A percentile compares a stretch with the other conserved stretches of the same genome.
Evolutionary conservation across 2,329 filamentous ascomycete species (phyloP).

Genomic region (Penicillium concentricum): DNA sequence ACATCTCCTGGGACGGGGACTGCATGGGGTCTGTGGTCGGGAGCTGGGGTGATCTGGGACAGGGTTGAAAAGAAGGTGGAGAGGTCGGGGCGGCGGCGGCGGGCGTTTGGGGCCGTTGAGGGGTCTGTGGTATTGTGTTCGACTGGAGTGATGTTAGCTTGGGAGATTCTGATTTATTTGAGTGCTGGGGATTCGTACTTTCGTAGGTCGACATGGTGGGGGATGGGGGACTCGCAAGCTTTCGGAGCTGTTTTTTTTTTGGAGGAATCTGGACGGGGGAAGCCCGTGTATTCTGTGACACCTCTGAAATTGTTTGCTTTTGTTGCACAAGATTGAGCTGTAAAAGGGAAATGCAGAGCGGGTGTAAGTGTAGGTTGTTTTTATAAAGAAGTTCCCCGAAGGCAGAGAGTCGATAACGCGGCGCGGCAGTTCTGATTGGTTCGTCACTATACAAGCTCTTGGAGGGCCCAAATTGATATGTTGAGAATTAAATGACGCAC

Average conservation of each 20-base stretch:
- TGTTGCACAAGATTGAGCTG: slow-evolving; percentile 1
- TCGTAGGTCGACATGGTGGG: slow-evolving; percentile 44
- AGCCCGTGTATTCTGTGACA: slow-evolving; percentile 13
- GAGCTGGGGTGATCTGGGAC: slow-evolving; percentile 53
- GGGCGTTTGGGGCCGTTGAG: slow-evolving; percentile 26
- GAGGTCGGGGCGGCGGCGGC: slow-evolving; percentile 60
- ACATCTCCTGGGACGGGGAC: slow-evolving; percentile 61
- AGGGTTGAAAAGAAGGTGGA: slow-evolving; percentile 65
- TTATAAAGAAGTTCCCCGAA: slow-evolving; percentile 2
- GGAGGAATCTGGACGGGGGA: slow-evolving; percentile 5
- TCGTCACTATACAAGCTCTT: neutral
- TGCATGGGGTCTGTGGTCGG: slow-evolving; percentile 56
- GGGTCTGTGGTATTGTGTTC: slow-evolving; percentile 44
- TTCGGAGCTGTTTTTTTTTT: slow-evolving; percentile 5
- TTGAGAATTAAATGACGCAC: neutral
- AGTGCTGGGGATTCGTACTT: slow-evolving; percentile 24
- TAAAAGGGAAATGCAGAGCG: neutral
- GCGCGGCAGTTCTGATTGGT: slow-evolving; percentile 11
- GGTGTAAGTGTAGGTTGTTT: neutral
- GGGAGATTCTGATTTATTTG: neutral
- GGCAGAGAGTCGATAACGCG: slow-evolving; percentile 26
- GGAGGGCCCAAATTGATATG: neutral
- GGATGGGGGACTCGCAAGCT: slow-evolving; percentile 5
- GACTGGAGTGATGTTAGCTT: slow-evolving; percentile 29
- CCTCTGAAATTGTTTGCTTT: slow-evolving; percentile 1